Percentiles rank a stretch among this genome's conserved stretches.
Evolutionary conservation across 495 filamentous ascomycete genomes (phyloP).

Genomic region (Tuber borchii): DNA sequence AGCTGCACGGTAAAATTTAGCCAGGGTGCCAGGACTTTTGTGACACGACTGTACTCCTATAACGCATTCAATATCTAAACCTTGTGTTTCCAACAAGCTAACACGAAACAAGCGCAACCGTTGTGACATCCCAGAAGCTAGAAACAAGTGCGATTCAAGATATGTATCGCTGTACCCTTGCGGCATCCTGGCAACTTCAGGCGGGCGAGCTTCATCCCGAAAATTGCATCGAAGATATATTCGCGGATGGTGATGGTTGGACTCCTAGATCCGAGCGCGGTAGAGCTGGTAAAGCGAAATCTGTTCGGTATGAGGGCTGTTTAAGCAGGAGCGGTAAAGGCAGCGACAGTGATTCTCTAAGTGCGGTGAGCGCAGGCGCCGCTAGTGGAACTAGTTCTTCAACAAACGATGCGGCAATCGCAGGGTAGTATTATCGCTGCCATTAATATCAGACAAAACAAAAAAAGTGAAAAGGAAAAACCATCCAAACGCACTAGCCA

Average conservation of each 20-base stretch:
- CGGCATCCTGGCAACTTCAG: constrained; percentile 80
- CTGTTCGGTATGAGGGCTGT: constrained; percentile 32
- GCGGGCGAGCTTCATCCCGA: constrained; percentile 82
- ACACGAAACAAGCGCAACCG: constrained; percentile 20
- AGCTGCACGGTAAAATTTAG: too few relatives aligned
- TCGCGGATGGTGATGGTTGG: constrained; percentile 81
- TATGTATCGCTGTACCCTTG: constrained; percentile 83
- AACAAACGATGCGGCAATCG: constrained; percentile 5
- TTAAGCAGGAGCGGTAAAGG: constrained; percentile 17
- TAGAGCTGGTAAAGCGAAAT: constrained; percentile 34
- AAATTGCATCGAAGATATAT: constrained; percentile 89
- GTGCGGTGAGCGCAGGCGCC: constrained; percentile 30
- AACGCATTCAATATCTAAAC: too few relatives aligned
- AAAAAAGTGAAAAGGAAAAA: too few relatives aligned
- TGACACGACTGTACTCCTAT: too few relatives aligned
- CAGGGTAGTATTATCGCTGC: neutral
- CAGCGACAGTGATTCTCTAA: constrained; percentile 41
- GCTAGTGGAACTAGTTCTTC: constrained; percentile 2
- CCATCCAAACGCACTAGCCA: too few relatives aligned
- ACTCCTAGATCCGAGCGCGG: constrained; percentile 21
- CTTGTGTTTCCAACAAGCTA: constrained; percentile 8
- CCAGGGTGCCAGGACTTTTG: too few relatives aligned
- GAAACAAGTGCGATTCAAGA: constrained; percentile 79
- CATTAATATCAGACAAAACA: too few relatives aligned
- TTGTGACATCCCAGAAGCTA: constrained; percentile 30